Base-by-base conservation (phyloP, 1,284 basidiomycete genomes). In the Mycena citricolor region DNA sequence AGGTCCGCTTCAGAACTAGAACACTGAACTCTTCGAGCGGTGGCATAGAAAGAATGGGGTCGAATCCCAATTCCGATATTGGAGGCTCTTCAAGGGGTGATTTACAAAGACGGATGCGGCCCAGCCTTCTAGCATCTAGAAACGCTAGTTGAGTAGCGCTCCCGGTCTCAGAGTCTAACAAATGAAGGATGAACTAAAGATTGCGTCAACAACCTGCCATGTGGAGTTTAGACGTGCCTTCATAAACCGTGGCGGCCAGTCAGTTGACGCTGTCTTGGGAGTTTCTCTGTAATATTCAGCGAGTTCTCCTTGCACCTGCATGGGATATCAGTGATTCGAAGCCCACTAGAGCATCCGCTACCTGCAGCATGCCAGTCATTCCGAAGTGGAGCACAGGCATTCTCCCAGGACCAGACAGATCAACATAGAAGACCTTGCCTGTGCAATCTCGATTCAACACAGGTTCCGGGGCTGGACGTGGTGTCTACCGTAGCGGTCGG, bases 351-450 rank as follows among this genome's bases (percentile, higher is more conserved):
- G n/a, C n/a, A n/a, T n/a, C n/a, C n/a, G 61, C 44, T 50, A 85
- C 84, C 67, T 86, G 81, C 26, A 91, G 69, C 80, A 83, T 82
- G 8, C 88, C 87, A 3, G 86, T 90, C 88, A 90, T 90, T 2
- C 88, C 88, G 54, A 90, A 87, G 60, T 90, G 87, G 45, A 90
- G 67, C 4, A 90, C 81, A 3, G 86, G 87, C 52, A 77, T 64
- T 57, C 70, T 69, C 0, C 85, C 85, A 17, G 70, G 54, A 4
- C 85, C 86, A 29, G 79, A 76, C 1, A 90, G 70, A 32, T 73
- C 71, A n/a, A 90, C 61, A 59, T 84, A 91, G 57, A 90, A 87
- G 47, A 79, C 78, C 63, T 92, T 93, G 32, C 89, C 89, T 81
- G 38, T 3, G 28, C 13, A 22, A 44, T 42, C 28, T 24, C 19